phyloP scores from a whole-genome alignment of 1,284 basidiomycete genomes.

The Puccinia hordei region DNA sequence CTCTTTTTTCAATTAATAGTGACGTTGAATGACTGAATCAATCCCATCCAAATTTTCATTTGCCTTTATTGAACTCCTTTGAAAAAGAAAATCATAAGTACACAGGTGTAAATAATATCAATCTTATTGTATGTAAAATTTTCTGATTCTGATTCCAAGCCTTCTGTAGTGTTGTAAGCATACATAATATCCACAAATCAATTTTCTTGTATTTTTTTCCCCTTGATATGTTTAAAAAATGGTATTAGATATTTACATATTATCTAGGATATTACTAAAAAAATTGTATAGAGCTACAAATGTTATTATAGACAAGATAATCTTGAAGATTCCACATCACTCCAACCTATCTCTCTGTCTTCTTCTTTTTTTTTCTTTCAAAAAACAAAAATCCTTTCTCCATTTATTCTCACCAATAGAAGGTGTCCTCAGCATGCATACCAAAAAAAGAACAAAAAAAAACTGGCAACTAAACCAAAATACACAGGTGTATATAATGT shows the following conservation, averaged over 20 bases:
- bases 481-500: slow-evolving; percentile 34
- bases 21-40: background rate
- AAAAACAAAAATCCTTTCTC: background rate
- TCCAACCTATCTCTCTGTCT: too few relatives aligned
- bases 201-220: background rate
- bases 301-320: background rate
- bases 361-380: background rate
- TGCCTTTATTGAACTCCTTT: background rate
- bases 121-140: background rate
- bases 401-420: background rate
- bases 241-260: background rate
- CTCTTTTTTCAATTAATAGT: background rate
- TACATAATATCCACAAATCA: background rate
- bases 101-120: slow-evolving; percentile 15
- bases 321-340: background rate
- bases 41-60: background rate
- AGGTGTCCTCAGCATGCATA: background rate
- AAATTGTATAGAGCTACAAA: too few relatives aligned
- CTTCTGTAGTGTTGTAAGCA: background rate
- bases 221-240: too few relatives aligned
- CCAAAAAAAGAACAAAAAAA: background rate
- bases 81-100: background rate
- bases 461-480: slow-evolving; percentile 4
- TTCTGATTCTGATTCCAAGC: background rate
- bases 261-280: too few relatives aligned